Conservation (phyloP, 495 filamentous ascomycete species). For the Hamigera avellanea region DNA sequence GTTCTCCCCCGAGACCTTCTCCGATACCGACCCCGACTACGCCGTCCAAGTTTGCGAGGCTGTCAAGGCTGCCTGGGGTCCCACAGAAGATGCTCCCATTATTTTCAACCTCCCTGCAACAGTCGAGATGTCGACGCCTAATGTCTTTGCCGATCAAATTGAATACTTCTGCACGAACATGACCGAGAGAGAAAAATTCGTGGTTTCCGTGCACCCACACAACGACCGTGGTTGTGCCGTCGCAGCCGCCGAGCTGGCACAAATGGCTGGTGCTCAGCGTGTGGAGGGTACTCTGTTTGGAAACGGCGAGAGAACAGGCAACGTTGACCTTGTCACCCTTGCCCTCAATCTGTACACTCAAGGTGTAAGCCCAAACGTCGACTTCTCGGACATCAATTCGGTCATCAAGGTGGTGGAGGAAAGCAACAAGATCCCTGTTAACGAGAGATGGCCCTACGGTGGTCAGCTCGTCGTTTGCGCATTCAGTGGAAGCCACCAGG, state of each 20-base stretch:
- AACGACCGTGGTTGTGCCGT: constrained; percentile 89
- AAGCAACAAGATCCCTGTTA: constrained; percentile 90
- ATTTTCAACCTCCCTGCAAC: constrained; percentile 98
- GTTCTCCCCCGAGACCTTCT: constrained; percentile 96
- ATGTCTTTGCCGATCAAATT: constrained; percentile 93
- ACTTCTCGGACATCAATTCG: constrained; percentile 82
- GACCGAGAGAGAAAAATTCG: constrained; percentile 67
- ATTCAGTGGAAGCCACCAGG: constrained; percentile 88
- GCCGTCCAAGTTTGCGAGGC: constrained; percentile 81
- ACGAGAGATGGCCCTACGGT: constrained; percentile 80
- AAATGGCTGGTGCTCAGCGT: constrained; percentile 94
- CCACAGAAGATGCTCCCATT: constrained; percentile 68
- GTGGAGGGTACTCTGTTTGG: constrained; percentile 95
- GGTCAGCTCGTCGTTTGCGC: constrained; percentile 81
- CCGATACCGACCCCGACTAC: constrained; percentile 77
- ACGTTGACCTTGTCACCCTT: constrained; percentile 91
- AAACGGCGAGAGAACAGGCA: constrained; percentile 92
- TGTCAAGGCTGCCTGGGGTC: constrained; percentile 92
- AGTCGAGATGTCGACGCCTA: constrained; percentile 92
- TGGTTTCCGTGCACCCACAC: constrained; percentile 79
- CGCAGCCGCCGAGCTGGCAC: constrained; percentile 82
- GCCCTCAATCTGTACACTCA: constrained; percentile 95
- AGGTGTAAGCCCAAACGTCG: constrained; percentile 75
- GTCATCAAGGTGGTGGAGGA: constrained; percentile 87
- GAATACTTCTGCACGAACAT: constrained; percentile 88